Conservation (phyloP, 2,329 filamentous ascomycete genomes). For the Penicillium sp. region DNA sequence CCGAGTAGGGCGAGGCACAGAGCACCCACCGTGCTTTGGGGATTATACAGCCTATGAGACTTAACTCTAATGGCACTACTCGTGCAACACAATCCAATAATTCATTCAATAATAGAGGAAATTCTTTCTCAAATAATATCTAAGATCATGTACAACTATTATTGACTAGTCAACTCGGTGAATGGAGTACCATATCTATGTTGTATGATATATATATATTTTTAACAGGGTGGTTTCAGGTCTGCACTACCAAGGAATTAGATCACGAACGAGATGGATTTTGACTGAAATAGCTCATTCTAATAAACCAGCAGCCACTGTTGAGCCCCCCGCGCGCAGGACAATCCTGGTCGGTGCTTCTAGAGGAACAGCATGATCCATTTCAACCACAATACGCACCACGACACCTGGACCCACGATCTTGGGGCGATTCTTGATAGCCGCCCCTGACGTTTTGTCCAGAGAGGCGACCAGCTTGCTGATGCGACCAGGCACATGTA, state of each 20-base stretch:
- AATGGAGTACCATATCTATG: background rate
- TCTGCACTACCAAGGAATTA: background rate
- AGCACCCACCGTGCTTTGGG: background rate
- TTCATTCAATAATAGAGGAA: background rate
- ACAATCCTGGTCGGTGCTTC: constrained; percentile 80
- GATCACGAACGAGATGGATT: background rate
- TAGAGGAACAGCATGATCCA: constrained; percentile 72
- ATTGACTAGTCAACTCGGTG: too few species aligned
- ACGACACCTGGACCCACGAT: constrained; percentile 77
- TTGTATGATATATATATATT: background rate
- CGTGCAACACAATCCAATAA: background rate
- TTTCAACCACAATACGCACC: constrained; percentile 71
- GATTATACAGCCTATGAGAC: background rate
- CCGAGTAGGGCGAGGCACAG: constrained; percentile 10
- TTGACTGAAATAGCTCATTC: constrained; percentile 46
- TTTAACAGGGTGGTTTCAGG: background rate
- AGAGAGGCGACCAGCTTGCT: constrained; percentile 68
- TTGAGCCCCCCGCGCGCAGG: constrained; percentile 74
- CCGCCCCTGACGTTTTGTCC: constrained; percentile 74
- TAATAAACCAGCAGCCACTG: constrained; percentile 81
- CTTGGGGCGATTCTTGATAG: constrained; percentile 78
- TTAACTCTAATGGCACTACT: background rate
- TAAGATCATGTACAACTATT: background rate
- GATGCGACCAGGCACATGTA: constrained; percentile 76
- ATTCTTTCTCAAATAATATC: background rate